These are phyloP conservation scores for Harringtonia lauricola DNA, from an alignment of 2,329 filamentous ascomycete genomes.

Conservation along the genomic window DNA sequence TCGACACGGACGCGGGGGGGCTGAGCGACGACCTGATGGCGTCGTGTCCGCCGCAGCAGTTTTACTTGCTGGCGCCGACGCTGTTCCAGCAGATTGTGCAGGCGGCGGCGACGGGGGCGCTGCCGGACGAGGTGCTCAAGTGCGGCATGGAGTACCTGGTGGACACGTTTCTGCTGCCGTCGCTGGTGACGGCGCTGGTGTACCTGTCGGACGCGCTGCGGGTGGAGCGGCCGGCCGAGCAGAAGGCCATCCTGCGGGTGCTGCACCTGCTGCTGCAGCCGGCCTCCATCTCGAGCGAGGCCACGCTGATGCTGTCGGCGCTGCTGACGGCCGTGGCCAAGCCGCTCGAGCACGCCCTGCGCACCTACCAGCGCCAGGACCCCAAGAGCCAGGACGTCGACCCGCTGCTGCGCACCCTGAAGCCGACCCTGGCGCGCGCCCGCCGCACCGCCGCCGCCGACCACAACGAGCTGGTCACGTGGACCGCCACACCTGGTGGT, in stretches of 20 bases:
- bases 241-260: slow-evolving; percentile 59
- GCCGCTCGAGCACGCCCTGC: slow-evolving; percentile 55
- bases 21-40: slow-evolving; percentile 73
- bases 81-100: slow-evolving; percentile 66
- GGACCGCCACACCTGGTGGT: slow-evolving; percentile 29
- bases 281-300: slow-evolving; percentile 59
- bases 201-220: slow-evolving; percentile 64
- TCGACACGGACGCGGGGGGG: slow-evolving; percentile 61
- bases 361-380: slow-evolving; percentile 54
- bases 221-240: slow-evolving; percentile 50
- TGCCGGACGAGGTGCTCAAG: slow-evolving; percentile 61
- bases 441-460: slow-evolving; percentile 52
- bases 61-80: slow-evolving; percentile 67
- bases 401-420: slow-evolving; percentile 55
- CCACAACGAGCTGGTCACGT: slow-evolving; percentile 56
- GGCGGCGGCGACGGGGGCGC: slow-evolving; percentile 52
- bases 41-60: slow-evolving; percentile 71
- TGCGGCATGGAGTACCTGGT: slow-evolving; percentile 70
- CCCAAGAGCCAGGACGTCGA: slow-evolving; percentile 60
- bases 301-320: slow-evolving; percentile 56
- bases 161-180: slow-evolving; percentile 71
- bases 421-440: slow-evolving; percentile 44
- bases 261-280: slow-evolving; percentile 63
- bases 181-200: slow-evolving; percentile 59
- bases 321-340: slow-evolving; percentile 63